Conservation (phyloP, 2,329 filamentous ascomycete genomes). For the Pseudogymnoascus sp. region DNA sequence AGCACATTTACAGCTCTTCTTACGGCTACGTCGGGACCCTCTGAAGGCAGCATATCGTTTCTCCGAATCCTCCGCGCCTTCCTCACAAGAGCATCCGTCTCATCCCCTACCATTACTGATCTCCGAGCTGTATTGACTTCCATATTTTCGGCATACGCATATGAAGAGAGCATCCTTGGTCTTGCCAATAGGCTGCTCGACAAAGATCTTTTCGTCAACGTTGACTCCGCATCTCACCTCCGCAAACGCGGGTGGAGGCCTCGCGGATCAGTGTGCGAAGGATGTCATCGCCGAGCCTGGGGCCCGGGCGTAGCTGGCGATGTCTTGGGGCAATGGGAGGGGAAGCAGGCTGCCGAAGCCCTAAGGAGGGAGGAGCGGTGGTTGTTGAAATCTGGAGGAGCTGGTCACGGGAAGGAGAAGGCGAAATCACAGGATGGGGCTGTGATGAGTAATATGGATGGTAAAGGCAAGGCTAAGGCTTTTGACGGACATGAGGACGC, state of each 20-base stretch:
- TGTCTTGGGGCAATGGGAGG: constrained; percentile 78
- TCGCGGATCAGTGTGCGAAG: constrained; percentile 77
- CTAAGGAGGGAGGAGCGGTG: constrained; percentile 31
- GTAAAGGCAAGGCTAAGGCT: constrained; percentile 48
- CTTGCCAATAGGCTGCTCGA: constrained; percentile 84
- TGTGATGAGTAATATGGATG: not conserved
- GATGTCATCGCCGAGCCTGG: constrained; percentile 77
- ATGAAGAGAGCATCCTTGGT: constrained; percentile 81
- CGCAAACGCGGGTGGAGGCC: constrained; percentile 86
- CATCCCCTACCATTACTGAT: constrained; percentile 80
- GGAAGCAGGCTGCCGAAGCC: constrained; percentile 45
- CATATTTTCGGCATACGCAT: constrained; percentile 91
- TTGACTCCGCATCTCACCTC: constrained; percentile 65
- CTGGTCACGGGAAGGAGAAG: constrained; percentile 20
- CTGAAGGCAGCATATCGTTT: constrained; percentile 61
- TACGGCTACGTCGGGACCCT: constrained; percentile 56
- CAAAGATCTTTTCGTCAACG: constrained; percentile 78
- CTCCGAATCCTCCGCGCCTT: constrained; percentile 85
- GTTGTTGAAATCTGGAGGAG: constrained; percentile 26
- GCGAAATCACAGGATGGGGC: not conserved
- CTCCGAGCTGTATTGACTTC: constrained; percentile 77
- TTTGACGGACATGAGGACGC: constrained; percentile 34
- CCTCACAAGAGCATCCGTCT: constrained; percentile 70
- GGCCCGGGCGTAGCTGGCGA: constrained; percentile 73
- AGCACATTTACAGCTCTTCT: constrained; percentile 84